Evolutionary conservation across 1,284 basidiomycete species (phyloP).

Genomic region (Cryptococcus sp.): DNA sequence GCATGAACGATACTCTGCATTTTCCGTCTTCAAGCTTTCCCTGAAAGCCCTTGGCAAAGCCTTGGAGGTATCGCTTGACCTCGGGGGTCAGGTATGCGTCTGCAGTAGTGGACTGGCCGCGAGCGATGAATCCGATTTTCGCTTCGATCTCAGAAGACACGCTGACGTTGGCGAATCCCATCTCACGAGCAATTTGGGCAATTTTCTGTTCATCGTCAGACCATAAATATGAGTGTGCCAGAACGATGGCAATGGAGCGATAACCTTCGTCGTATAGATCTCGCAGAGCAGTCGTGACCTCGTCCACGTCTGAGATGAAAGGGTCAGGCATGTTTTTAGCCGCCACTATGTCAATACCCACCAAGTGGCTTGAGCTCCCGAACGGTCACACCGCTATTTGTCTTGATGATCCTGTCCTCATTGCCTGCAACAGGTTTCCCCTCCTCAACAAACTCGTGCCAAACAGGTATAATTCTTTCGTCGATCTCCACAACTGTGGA

Average conservation of each 20-base stretch:
- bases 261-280: slow-evolving; percentile 39
- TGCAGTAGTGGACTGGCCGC: slow-evolving; percentile 56
- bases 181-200: slow-evolving; percentile 36
- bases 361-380: slow-evolving; percentile 64
- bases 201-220: slow-evolving; percentile 39
- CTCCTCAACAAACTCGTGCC: slow-evolving; percentile 34
- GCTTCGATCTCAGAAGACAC: slow-evolving; percentile 41
- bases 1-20: slow-evolving; percentile 55
- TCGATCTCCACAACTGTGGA: slow-evolving; percentile 55
- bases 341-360: slow-evolving; percentile 55
- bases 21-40: slow-evolving; percentile 45
- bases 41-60: slow-evolving; percentile 52
- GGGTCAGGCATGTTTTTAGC: slow-evolving; percentile 59
- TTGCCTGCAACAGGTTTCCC: slow-evolving; percentile 5
- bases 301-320: slow-evolving; percentile 63
- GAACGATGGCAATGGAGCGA: slow-evolving; percentile 38
- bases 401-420: slow-evolving; percentile 11
- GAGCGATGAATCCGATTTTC: slow-evolving; percentile 57
- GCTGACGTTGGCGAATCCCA: slow-evolving; percentile 48
- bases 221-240: slow-evolving; percentile 42
- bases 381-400: slow-evolving; percentile 73
- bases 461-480: slow-evolving; percentile 89
- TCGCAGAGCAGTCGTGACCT: slow-evolving; percentile 26
- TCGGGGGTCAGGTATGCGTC: slow-evolving; percentile 60
- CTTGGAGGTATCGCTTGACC: slow-evolving; percentile 52